phyloP scores from a whole-genome alignment of 768 basidiomycete genomes.

The Fibroporia radiculosa region DNA sequence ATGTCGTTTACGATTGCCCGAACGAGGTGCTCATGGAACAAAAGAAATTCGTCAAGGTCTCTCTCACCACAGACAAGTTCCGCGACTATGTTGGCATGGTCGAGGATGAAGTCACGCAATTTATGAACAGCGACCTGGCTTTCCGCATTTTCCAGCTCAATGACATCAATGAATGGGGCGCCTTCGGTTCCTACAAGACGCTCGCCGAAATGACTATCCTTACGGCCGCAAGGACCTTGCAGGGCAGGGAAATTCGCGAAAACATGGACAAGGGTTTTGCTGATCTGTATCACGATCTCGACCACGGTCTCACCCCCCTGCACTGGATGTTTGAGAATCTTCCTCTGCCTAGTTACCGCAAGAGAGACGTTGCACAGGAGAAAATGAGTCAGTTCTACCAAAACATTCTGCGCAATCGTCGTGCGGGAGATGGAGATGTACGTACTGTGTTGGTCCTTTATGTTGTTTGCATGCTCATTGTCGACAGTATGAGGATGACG shows the following conservation, averaged over 20 bases:
- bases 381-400: conserved; percentile 94
- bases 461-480: conserved; percentile 4
- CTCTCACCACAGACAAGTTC: conserved; percentile 88
- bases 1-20: conserved; percentile 95
- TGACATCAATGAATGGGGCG: conserved; percentile 70
- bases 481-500: conserved; percentile 71
- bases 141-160: conserved; percentile 59
- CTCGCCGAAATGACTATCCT: conserved; percentile 89
- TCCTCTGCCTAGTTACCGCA: conserved; percentile 84
- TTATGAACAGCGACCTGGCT: conserved; percentile 53
- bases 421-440: conserved; percentile 37
- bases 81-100: conserved; percentile 62
- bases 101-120: conserved; percentile 43
- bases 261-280: conserved; percentile 80
- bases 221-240: conserved; percentile 89
- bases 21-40: conserved; percentile 98
- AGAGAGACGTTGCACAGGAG: conserved; percentile 81
- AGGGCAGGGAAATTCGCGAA: conserved; percentile 83
- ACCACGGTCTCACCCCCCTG: conserved; percentile 92
- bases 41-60: conserved; percentile 96
- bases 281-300: conserved; percentile 76
- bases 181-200: conserved; percentile 63
- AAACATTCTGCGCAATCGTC: conserved; percentile 73
- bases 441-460: conserved; percentile 14
- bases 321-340: conserved; percentile 95